Base-by-base conservation (phyloP, 371 early-diverging fungal species). In the Nematocida parisii region DNA sequence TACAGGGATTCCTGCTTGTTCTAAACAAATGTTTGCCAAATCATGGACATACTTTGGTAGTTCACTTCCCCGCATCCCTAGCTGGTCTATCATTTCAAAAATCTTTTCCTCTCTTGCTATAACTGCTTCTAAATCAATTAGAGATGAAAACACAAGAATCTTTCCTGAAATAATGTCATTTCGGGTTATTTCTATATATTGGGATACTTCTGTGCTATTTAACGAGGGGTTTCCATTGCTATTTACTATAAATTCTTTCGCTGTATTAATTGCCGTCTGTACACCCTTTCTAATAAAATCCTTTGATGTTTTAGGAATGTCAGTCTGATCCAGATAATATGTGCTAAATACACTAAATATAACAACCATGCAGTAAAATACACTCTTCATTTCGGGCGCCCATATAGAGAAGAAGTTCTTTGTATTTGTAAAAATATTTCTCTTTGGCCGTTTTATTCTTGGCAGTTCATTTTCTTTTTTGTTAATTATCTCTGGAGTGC, bases 61-160 rank as follows among this genome's bases (percentile, higher is more conserved):
- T 7, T 64, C 64, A 42, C 64, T 64, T 45, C 64, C 64, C 22
- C 64, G 33, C 13, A 64, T 42, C 42, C 64, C 64, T 20, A 64
- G 64, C 18, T 13, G 11, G 15, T 40, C 5, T 11, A 64, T 22
- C 22, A 7, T 44, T 22, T 64, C 42, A 27, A 39, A 45, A 6
- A 64, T 13, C 13, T 11, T 11, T 13, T 39, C 22, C 44, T 64
- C 64, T 15, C 7, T 44, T 18, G 7, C 64, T 44, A 15, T 13
- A 11, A 64, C 18, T 22, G 7, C 7, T 15, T 64, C 22, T 27
- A 42, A 7, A 18, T 64, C 64, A 9, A 64, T 64, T 6, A 64
- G 64, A 2, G 42, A 33, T 6, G 64, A 42, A 18, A 44, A 18
- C 11, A 64, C 13, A 11, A 64, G 42, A 42, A 40, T 20, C n/a